Evolutionary conservation across 495 filamentous ascomycete species (phyloP).

Genomic region (Hypoxylon fuscum): DNA sequence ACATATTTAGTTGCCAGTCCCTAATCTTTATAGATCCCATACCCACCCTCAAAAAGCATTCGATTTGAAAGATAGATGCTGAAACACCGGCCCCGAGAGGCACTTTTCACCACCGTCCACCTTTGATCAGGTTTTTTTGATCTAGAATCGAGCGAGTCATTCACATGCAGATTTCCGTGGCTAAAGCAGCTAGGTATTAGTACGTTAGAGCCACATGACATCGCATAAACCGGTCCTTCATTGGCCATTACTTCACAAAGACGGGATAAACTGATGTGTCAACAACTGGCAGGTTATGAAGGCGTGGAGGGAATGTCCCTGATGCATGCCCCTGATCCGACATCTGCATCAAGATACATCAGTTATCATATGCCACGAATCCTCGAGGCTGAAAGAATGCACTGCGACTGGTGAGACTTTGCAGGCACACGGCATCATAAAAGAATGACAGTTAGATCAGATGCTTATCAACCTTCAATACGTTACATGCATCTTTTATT

Average conservation of each 20-base stretch:
- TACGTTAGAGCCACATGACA: not conserved
- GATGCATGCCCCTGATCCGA: not conserved
- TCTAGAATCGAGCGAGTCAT: not conserved
- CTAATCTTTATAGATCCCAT: not conserved
- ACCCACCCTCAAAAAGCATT: not conserved
- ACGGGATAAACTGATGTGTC: not conserved
- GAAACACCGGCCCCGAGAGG: slow-evolving; percentile 17
- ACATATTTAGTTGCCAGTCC: slow-evolving; percentile 16
- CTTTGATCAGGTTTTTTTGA: not conserved
- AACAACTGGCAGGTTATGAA: not conserved
- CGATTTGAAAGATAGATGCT: not conserved
- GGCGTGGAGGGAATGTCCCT: not conserved
- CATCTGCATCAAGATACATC: not conserved
- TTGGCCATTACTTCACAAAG: not conserved
- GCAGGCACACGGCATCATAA: not conserved
- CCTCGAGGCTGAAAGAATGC: not conserved
- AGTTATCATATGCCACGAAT: not conserved
- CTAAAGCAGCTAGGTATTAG: slow-evolving; percentile 5
- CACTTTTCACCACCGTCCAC: slow-evolving; percentile 1
- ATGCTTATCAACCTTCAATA: not conserved
- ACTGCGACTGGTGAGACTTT: too few species aligned
- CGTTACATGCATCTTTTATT: not conserved
- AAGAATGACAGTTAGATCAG: not conserved
- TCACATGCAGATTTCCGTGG: not conserved
- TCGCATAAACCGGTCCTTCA: not conserved